These are phyloP conservation scores for Lasiodiplodia sp. DNA, from an alignment of 2,329 filamentous ascomycete genomes.

Conservation along the genomic window DNA sequence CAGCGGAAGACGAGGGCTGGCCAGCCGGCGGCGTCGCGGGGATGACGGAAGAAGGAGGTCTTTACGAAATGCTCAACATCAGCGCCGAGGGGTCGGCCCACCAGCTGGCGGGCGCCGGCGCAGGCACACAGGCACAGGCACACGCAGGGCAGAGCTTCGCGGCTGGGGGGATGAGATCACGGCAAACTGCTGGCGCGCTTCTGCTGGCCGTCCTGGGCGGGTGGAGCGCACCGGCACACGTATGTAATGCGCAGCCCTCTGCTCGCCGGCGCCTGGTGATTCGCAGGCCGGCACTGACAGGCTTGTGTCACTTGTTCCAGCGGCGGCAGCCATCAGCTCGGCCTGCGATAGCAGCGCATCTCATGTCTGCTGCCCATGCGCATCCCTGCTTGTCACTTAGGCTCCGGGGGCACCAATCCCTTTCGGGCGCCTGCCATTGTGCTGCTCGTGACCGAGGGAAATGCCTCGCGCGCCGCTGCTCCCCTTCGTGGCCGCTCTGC, in stretches of 20 bases:
- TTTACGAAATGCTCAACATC: constrained; percentile 7
- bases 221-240: neutral
- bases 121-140: neutral
- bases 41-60: constrained; percentile 15
- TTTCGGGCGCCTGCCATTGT: constrained; percentile 28
- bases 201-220: neutral
- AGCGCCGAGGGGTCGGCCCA: constrained; percentile 14
- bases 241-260: neutral
- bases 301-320: constrained; percentile 17
- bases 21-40: constrained; percentile 8
- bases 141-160: neutral
- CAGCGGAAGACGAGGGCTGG: constrained; percentile 7
- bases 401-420: constrained; percentile 27
- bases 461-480: constrained; percentile 26
- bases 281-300: constrained; percentile 7
- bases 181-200: neutral
- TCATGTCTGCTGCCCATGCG: constrained; percentile 20
- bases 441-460: constrained; percentile 24
- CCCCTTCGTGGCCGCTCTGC: constrained; percentile 3
- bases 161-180: neutral
- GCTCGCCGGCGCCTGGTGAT: neutral
- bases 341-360: constrained; percentile 22
- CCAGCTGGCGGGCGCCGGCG: neutral
- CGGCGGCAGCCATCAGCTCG: constrained; percentile 15
- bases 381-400: constrained; percentile 27